Evolutionary conservation across 2,329 filamentous ascomycete genomes (phyloP).

Genomic region (Aspergillus oerlinghausenensis): DNA sequence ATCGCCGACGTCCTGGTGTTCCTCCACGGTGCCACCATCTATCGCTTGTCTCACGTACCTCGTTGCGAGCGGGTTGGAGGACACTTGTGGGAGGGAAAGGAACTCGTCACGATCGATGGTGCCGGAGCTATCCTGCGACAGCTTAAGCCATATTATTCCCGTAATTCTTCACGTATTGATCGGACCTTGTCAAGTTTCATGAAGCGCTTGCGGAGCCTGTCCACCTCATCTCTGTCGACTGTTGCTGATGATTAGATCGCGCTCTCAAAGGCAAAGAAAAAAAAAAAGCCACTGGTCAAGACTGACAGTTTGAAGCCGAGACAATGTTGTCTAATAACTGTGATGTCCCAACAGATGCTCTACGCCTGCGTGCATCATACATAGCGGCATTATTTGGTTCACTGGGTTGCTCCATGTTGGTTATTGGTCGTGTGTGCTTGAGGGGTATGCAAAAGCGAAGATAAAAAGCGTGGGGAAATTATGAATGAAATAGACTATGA

Average conservation of each 20-base stretch:
- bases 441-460: conserved; percentile 1
- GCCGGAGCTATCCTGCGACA: conserved; percentile 80
- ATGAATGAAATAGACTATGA: background rate
- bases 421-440: conserved; percentile 21
- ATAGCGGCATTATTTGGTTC: conserved; percentile 43
- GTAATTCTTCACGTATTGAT: background rate
- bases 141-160: background rate
- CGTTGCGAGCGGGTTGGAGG: conserved; percentile 93
- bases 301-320: conserved; percentile 89
- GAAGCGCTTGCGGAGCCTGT: conserved; percentile 90
- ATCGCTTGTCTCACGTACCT: conserved; percentile 54
- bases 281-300: conserved; percentile 1
- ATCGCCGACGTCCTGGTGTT: background rate
- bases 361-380: conserved; percentile 40
- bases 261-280: background rate
- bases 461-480: background rate
- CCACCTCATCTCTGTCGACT: conserved; percentile 98
- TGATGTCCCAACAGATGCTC: conserved; percentile 48
- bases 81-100: conserved; percentile 92
- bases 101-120: conserved; percentile 99
- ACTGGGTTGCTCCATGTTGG: conserved; percentile 27
- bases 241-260: conserved; percentile 6
- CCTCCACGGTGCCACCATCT: background rate
- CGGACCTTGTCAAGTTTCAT: conserved; percentile 97
- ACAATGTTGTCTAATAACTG: conserved; percentile 91